Base-by-base conservation (phyloP, 805 yeast species). In the Sungouiella thailandica region DNA sequence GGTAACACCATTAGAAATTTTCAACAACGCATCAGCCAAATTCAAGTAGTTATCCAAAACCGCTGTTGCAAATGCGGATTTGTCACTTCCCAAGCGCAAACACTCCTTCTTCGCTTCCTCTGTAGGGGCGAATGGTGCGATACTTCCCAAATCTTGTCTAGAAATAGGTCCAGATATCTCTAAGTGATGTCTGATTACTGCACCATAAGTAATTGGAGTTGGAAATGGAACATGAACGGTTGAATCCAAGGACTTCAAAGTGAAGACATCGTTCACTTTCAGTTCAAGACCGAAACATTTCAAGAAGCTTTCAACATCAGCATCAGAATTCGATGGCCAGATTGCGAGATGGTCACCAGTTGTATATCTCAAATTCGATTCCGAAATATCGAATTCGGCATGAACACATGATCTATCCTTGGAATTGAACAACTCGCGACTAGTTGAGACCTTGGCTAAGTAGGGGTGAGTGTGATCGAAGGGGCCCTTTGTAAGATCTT, bases 281-380 rank as follows among this genome's bases (percentile, higher is more conserved):
- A 56, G 68, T 10, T 58, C 49, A 38, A 89, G 68, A 22, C 75
- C 80, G 35, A 90, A 76, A 5, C 83, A 78, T 29, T 62, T 47
- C 39, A 83, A 62, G 47, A 93, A 83, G 27, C 70, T 66, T n/a
- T 65, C 70, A 22, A 88, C 80, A 49, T 83, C 77, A 55, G 80
- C 86, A 52, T 80, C 69, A 2, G 95, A 68, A 60, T 90, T 90
- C 16, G 93, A 85, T 23, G 97, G 93, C 94, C 96, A 86, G 37
- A 93, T 68, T 11, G 96, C 97, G 42, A 93, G 62, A 62, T 90
- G 97, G 57, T 90, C 98, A 59, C 98, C 98, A 4, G 98, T 90
- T 30, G 90, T 70, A 61, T 90, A 90, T 49, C 81, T 78, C 52
- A 93, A 67, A 50, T 81, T 82, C 4, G 90, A 72, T 18, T 65